phyloP scores from a whole-genome alignment of 441 rosid species.

The Populus hybrid region DNA sequence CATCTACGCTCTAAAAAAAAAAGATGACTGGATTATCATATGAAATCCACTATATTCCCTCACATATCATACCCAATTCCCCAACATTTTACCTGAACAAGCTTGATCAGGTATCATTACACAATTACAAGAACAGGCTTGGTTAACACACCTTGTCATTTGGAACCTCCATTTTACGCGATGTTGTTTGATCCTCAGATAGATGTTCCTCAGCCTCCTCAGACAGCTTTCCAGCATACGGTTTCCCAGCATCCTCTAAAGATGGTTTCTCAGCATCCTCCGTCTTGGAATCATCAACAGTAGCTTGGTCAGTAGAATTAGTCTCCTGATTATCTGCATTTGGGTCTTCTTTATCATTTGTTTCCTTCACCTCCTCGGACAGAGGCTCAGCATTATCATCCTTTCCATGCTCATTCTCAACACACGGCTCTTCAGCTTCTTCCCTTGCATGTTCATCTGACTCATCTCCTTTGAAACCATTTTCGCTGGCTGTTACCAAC shows the following conservation, averaged over 20 bases:
- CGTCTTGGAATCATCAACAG: constrained; percentile 29
- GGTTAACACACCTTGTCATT: constrained; percentile 62
- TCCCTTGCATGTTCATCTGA: constrained; percentile 23
- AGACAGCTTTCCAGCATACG: constrained; percentile 15
- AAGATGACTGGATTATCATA: background rate
- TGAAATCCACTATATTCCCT: background rate
- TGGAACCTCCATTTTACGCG: constrained; percentile 73
- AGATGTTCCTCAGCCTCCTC: constrained; percentile 29
- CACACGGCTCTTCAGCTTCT: constrained; percentile 21
- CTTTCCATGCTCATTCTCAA: constrained; percentile 16
- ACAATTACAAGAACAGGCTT: background rate
- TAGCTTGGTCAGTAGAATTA: constrained; percentile 26
- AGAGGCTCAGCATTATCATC: constrained; percentile 9
- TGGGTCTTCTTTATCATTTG: constrained; percentile 23
- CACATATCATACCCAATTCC: background rate
- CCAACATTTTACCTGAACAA: background rate
- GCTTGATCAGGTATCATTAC: background rate
- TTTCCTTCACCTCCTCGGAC: constrained; percentile 21
- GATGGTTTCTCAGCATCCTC: constrained; percentile 28
- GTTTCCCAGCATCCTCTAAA: constrained; percentile 26
- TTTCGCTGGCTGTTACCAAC: constrained; percentile 33
- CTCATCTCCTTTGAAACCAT: constrained; percentile 39
- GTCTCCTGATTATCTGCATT: constrained; percentile 22
- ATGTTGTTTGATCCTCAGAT: constrained; percentile 32
- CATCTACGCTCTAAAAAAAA: background rate